Conservation (phyloP, 495 filamentous ascomycete species). For the Annulohypoxylon bovei region DNA sequence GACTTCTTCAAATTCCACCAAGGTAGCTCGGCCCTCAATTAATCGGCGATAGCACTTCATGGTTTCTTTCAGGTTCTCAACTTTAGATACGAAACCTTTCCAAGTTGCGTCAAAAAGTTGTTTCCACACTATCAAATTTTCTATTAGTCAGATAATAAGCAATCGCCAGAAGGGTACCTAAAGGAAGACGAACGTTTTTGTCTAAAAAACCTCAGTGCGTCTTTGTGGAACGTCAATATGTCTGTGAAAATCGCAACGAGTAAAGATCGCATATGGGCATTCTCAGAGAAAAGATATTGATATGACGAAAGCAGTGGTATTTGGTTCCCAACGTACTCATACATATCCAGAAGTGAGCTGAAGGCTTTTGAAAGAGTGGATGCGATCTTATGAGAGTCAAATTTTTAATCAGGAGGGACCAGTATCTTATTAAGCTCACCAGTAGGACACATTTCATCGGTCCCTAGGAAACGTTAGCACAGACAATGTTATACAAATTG, state of each 20-base stretch:
- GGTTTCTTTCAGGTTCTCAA: too few species aligned
- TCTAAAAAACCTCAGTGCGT: neutral
- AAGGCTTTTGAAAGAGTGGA: neutral
- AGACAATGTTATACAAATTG: neutral
- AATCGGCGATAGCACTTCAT: too few species aligned
- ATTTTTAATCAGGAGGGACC: neutral
- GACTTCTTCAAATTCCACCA: too few species aligned
- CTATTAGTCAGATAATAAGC: too few species aligned
- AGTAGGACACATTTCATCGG: neutral
- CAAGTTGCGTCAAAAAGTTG: too few species aligned
- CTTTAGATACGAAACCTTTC: too few species aligned
- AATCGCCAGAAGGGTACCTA: too few species aligned
- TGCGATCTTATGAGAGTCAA: neutral
- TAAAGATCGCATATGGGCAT: neutral
- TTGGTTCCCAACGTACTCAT: neutral
- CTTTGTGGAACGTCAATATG: neutral
- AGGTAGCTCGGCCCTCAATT: too few species aligned
- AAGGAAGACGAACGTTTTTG: neutral
- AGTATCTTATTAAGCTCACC: neutral
- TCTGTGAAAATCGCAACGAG: neutral
- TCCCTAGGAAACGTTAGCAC: neutral
- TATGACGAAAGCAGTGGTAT: neutral
- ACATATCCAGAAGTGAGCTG: neutral
- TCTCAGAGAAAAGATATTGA: neutral
- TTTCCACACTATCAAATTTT: too few species aligned